Base-by-base conservation (phyloP, 2,329 filamentous ascomycete species). In the Apiospora arundinis region DNA sequence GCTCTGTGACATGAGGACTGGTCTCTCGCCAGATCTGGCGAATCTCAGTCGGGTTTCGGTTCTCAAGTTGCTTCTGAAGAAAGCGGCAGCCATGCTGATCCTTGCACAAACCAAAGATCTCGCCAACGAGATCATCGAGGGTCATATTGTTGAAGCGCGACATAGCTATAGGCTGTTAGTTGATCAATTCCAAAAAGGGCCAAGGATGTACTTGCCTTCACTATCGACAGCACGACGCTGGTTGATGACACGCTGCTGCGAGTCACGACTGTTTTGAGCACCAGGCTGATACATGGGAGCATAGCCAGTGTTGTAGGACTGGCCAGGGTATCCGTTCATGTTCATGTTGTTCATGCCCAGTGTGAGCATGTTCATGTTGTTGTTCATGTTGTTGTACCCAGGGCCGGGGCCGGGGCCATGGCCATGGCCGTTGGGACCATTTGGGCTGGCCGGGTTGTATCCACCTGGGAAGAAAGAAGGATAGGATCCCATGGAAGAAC, bases 51-150 rank as follows among this genome's bases (percentile, higher is more conserved):
- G 92, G 89, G 76, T 92, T 91, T 76, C 92, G 92, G 79, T 97
- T 95, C 84, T 99, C 96, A 6, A 99, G 88, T 85, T 98, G 97
- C 87, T 97, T 96, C 85, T 99, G 96, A 71, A 99, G 86, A 81
- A 96, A 99, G 72, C 96, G 93, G 79, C 96, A 99, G 72, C 96
- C 96, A 82, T 99, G 95, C 84, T 99, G 96, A 79, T 99, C 96
- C 84, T 98, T 98, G 88, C 95, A 98, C 46, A 98, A 86, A 68
- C 91, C 88, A 81, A 97, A 97, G 77, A 99, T 94, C 77, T 95
- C 92, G 67, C 95, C 94, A 46, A 88, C 87, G 77, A 96, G 92
- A 45, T 92, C 89, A 80, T 97, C 94, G 28, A 98, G 86, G 18
- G 93, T 90, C 78, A 93, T 89, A 80, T 96, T 95, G 76, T 93